Base-by-base conservation (phyloP, 2,329 filamentous ascomycete genomes). In the Claviceps africana region DNA sequence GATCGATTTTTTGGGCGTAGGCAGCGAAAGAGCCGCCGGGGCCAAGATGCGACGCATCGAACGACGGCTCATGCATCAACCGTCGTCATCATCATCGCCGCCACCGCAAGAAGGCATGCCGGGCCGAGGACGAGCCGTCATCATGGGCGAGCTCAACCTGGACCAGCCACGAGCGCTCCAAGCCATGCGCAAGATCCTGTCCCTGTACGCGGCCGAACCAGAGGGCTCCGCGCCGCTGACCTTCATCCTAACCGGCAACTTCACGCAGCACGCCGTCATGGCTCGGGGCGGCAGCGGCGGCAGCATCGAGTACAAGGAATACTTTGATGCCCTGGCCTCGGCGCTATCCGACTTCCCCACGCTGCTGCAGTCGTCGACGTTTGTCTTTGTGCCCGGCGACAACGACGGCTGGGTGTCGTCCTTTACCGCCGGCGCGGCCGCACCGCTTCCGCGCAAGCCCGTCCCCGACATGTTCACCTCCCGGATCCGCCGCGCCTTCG, bases 361-460 rank as follows among this genome's bases (percentile, higher is more conserved):
- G 1, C 76, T 98, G 15, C 77, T 97, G 44, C 83, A 85, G 53
- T 78, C 79, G 28, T 84, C 86, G 5, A 91, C 86, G 0, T 95
- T 97, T 65, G 74, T 95, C 33, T 95, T 98, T 63, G 86, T 97
- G 0, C 93, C 93, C 0, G 93, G 93, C 31, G 91, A 97, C 68
- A 95, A 96, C 64, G 93, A 98, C 65, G 90, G 88, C n/a, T 98
- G 93, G 93, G 81, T 85, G 5, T 95, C 88, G 0, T 79, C 89
- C 2, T 95, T 95, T 64, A 81, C 81, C 1, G 83, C 82, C 2
- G 88, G 88, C 4, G 83, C 86, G 1, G 81, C 85, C 0, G 78
- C 79, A 0, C 79, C 83, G 0, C 63, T 91, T 11, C 88, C 88
- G 0, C 71, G 84, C 10, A 83, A 84, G 57, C 70, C 77, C 0